Evolutionary conservation across 352 stramenopile genomes (phyloP).

Genomic region (Globisporangium polare): DNA sequence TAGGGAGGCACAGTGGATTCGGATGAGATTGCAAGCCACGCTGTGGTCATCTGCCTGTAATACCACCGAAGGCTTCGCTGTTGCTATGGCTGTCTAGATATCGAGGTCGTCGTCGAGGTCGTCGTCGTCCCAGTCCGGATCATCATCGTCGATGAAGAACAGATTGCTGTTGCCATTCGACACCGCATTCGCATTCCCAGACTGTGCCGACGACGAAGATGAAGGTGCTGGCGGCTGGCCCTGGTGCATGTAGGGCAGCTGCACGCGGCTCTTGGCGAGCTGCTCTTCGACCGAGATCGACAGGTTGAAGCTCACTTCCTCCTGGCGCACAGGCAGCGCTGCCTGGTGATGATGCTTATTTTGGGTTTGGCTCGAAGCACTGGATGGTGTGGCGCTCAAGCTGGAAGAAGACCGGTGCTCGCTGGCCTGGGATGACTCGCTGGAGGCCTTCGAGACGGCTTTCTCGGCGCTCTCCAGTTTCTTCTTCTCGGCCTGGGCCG

Average conservation of each 20-base stretch:
- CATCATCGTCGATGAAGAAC: constrained; percentile 80
- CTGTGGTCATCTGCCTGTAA: neutral
- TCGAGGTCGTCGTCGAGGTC: constrained; percentile 59
- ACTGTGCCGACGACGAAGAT: neutral
- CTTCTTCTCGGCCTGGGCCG: constrained; percentile 1
- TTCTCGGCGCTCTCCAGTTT: neutral
- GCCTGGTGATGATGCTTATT: constrained; percentile 7
- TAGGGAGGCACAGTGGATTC: neutral
- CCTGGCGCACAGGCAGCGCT: constrained; percentile 42
- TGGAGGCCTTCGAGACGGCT: neutral
- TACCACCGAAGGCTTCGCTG: neutral
- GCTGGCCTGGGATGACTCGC: neutral
- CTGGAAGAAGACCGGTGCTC: neutral
- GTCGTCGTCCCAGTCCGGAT: constrained; percentile 71
- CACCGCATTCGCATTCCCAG: neutral
- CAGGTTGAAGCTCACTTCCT: constrained; percentile 73
- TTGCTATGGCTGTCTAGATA: constrained; percentile 19
- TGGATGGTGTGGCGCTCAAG: neutral
- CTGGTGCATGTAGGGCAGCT: constrained; percentile 75
- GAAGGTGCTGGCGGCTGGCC: neutral
- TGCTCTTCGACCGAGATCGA: constrained; percentile 57
- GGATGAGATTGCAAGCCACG: neutral
- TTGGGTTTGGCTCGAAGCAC: neutral
- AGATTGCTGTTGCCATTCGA: constrained; percentile 25
- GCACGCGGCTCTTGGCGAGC: constrained; percentile 51